These are phyloP conservation scores for Daldinia caldariorum DNA, from an alignment of 495 filamentous ascomycete genomes.

Conservation along the genomic window DNA sequence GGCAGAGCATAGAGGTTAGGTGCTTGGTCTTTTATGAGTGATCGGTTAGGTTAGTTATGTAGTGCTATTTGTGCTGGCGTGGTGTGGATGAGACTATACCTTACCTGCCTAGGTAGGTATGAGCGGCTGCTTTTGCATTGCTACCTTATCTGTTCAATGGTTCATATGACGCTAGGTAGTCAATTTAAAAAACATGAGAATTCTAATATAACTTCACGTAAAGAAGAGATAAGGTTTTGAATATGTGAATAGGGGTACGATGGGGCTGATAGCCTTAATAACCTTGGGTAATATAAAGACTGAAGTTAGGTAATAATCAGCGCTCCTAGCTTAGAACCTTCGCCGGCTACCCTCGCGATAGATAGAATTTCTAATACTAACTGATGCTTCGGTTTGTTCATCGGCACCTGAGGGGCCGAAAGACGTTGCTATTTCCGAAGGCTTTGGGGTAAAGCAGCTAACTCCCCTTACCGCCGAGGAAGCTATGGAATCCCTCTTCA, in stretches of 20 bases:
- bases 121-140: too few species aligned
- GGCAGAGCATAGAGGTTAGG: constrained; percentile 90
- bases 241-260: not conserved
- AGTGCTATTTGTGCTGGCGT: not conserved
- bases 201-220: not conserved
- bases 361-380: not conserved
- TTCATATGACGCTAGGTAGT: too few species aligned
- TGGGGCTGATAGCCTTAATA: not conserved
- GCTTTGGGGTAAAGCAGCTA: too few species aligned
- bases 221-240: not conserved
- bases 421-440: not conserved
- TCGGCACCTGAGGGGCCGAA: not conserved
- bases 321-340: not conserved
- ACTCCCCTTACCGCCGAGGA: too few species aligned
- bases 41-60: constrained; percentile 7
- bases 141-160: too few species aligned
- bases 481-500: too few species aligned
- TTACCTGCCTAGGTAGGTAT: too few species aligned
- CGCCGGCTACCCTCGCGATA: not conserved
- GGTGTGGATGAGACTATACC: too few species aligned
- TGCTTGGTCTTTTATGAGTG: constrained; percentile 77
- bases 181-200: not conserved
- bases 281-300: not conserved
- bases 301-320: not conserved
- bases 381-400: not conserved